Base-by-base conservation (phyloP, 352 stramenopile genomes). In the Pythium aquatile region DNA sequence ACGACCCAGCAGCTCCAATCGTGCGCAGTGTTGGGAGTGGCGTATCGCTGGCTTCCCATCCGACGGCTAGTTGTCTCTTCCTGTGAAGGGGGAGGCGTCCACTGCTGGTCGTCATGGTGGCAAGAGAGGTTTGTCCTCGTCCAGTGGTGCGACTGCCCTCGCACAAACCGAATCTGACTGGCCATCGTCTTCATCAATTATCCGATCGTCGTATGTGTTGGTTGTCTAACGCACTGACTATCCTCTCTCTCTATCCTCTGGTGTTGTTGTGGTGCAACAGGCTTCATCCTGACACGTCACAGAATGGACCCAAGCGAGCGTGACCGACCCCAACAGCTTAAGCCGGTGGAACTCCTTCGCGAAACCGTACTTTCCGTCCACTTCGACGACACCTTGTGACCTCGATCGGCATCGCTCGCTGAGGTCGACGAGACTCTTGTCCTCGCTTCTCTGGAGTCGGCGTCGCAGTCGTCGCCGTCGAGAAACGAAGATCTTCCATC, bases 51-150 rank as follows among this genome's bases (percentile, higher is more conserved):
- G 65, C 65, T 71, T 71, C 33, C 49, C 47, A 55, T 33, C 28
- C 59, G 65, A 72, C 44, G 55, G 39, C 53, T 52, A 14, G 65
- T 65, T 46, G 54, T 20, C 49, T 35, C 44, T n/a, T 33, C 30
- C 47, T 59, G 16, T 24, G 20, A 24, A 24, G 51, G 55, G 44
- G 5, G 29, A 32, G 35, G 26, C n/a, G 42, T 42, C n/a, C 30
- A 58, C 32, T 54, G 59, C 55, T 40, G 33, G 39, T 72, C 66
- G 55, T 89, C 80, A 89, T 75, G 75, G 74, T 52, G 72, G 65
- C 70, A 89, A 89, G 68, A 89, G 85, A 87, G 80, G 77, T 76
- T 89, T 65, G 78, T 55, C 70, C 80, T 89, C 87, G 80, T 85
- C 64, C 49, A 37, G 57, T 32, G 49, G n/a, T 67, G 24, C n/a